These are phyloP conservation scores for Teunomyces gatunensis DNA, from an alignment of 805 yeast species.

Conservation along the genomic window DNA sequence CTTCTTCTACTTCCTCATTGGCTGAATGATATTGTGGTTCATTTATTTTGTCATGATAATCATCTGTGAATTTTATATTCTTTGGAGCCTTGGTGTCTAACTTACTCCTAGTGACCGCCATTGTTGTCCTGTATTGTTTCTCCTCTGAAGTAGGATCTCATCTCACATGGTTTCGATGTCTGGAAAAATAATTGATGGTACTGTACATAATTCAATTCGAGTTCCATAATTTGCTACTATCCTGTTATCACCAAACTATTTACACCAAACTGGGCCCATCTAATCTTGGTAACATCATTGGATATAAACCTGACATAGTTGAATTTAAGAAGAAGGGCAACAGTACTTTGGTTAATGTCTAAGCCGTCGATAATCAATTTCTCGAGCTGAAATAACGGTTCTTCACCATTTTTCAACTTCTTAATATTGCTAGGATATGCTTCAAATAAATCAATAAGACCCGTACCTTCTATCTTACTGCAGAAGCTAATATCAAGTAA, in stretches of 20 bases:
- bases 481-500: constrained; percentile 35
- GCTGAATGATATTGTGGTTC: constrained; percentile 17
- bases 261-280: constrained; percentile 37
- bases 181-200: constrained; percentile 8
- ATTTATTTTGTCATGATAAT: constrained; percentile 14
- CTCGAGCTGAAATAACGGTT: constrained; percentile 13
- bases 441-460: constrained; percentile 30
- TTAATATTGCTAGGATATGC: constrained; percentile 7
- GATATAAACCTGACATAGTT: constrained; percentile 17
- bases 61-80: constrained; percentile 34
- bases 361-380: constrained; percentile 32
- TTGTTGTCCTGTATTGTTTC: constrained; percentile 7
- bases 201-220: neutral
- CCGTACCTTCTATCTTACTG: constrained; percentile 37
- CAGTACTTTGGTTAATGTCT: constrained; percentile 28
- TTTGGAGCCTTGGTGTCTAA: constrained; percentile 16
- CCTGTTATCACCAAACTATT: constrained; percentile 23
- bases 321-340: constrained; percentile 15
- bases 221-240: neutral
- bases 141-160: constrained; percentile 1
- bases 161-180: neutral
- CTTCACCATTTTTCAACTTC: neutral
- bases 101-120: constrained; percentile 32
- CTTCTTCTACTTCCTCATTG: constrained; percentile 15
- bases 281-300: constrained; percentile 23